Evolutionary conservation across 495 filamentous ascomycete species (phyloP), one percentile per base, ranked within the genome.

Genomic region (Lasiosphaeriaceae sp.): DNA sequence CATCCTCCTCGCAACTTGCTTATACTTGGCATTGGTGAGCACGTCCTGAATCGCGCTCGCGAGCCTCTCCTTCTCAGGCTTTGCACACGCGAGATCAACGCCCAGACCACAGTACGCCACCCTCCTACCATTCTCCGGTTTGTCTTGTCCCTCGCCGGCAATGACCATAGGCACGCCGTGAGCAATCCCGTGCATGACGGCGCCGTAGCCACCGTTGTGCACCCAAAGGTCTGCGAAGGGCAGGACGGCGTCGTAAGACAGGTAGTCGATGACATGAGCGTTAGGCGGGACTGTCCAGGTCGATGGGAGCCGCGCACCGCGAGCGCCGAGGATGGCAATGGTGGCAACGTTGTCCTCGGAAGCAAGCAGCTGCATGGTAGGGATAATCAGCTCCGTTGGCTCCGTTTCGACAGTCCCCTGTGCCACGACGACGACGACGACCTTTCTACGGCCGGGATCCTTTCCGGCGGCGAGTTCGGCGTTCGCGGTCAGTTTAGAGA

Each of bases 191-290:
- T 72, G 72, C 48, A 63, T 62, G 43, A 72, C 60, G 7, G 67
- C 69, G 17, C 72, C 72, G 55, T 72, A 75, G 0, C 72, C 72
- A 8, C 63, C 72, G 47, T 72, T 75, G 53, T 65, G 62, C 1
- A 75, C 53, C 56, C 63, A 73, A 1, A 66, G 64, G 50, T 67
- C 55, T 0, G 67, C 61, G 34, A 66, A 58, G 16, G 65, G 66
- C 16, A 75, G 60, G 35, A 64, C 59, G 1, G 57, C 58, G 52
- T 73, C 71, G 48, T 70, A 74, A 11, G 61, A 58, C 3, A 74
- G 47, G 46, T 68, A 74, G 22, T 73, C 69, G 4, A 59, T 55
- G 2, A 74, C 54, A 19, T 60, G 57, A 2, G 60, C 64, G 35
- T 74, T 74, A 2, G 34, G 2, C 14, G 69, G 69, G 11, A 66